Conservation (phyloP, 805 yeast genomes). For the Ogataea nakhonphanomensis region DNA sequence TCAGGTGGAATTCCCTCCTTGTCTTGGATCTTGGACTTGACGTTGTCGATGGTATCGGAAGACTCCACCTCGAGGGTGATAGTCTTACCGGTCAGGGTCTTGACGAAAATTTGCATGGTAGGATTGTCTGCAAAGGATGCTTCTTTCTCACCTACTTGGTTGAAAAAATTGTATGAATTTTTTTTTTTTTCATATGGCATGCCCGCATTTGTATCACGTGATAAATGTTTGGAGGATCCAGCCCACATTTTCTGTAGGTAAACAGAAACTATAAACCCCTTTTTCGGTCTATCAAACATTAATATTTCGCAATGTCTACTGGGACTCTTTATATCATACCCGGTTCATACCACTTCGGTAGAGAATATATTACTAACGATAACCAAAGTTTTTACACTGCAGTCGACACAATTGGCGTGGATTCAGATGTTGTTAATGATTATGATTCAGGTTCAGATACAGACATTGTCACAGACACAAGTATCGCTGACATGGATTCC, state of each 20-base stretch:
- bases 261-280: conserved; percentile 2
- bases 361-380: not conserved
- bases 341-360: too few species aligned
- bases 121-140: conserved; percentile 38
- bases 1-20: conserved; percentile 99
- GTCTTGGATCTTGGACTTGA: conserved; percentile 97
- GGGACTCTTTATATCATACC: too few species aligned
- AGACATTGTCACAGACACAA: conserved; percentile 8
- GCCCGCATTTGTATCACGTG: conserved; percentile 12
- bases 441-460: not conserved
- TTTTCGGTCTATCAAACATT: not conserved
- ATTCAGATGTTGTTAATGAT: conserved; percentile 1
- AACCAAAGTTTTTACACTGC: conserved; percentile 14
- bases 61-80: conserved; percentile 99
- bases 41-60: conserved; percentile 97
- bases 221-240: not conserved
- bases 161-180: conserved; percentile 2
- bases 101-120: conserved; percentile 69
- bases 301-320: too few species aligned
- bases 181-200: conserved; percentile 3
- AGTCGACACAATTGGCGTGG: not conserved
- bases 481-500: conserved; percentile 6
- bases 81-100: conserved; percentile 87
- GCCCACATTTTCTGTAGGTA: conserved; percentile 3
- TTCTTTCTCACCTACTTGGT: conserved; percentile 35